phyloP scores from a whole-genome alignment of 108 stramenopile genomes.

The Skeletonema grethae region DNA sequence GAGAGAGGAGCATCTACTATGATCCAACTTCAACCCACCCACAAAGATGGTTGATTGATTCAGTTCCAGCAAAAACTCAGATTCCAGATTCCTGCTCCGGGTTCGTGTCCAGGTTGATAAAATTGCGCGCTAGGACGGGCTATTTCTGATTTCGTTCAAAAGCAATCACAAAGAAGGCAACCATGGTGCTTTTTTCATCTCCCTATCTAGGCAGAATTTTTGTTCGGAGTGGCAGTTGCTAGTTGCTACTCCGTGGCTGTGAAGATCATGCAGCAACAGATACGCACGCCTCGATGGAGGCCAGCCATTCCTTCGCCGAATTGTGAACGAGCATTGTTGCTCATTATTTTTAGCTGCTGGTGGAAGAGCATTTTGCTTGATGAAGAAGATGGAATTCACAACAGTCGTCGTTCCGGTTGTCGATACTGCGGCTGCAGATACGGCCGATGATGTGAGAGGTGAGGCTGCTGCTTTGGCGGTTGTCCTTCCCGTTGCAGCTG shows the following conservation, averaged over 20 bases:
- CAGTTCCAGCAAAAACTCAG: too few species aligned
- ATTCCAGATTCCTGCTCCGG: too few species aligned
- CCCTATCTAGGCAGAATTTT: background rate
- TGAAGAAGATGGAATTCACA: background rate
- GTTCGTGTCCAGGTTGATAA: too few species aligned
- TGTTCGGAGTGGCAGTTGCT: background rate
- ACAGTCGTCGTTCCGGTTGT: background rate
- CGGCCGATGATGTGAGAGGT: background rate
- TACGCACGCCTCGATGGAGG: background rate
- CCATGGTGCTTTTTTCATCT: slow-evolving; percentile 3
- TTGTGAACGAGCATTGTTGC: background rate
- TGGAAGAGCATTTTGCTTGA: background rate
- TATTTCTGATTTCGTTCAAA: too few species aligned
- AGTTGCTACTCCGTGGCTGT: background rate
- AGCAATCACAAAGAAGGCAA: background rate
- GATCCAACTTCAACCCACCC: too few species aligned
- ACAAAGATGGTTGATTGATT: too few species aligned
- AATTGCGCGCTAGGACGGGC: too few species aligned
- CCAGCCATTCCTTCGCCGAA: background rate
- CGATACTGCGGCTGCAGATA: background rate
- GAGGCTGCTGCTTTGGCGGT: background rate
- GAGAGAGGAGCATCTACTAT: too few species aligned
- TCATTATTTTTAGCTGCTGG: background rate
- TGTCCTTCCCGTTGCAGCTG: slow-evolving; percentile 1
- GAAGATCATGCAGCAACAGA: background rate